Conservation (phyloP, 108 stramenopile species). For the Nitzschia inconspicua region DNA sequence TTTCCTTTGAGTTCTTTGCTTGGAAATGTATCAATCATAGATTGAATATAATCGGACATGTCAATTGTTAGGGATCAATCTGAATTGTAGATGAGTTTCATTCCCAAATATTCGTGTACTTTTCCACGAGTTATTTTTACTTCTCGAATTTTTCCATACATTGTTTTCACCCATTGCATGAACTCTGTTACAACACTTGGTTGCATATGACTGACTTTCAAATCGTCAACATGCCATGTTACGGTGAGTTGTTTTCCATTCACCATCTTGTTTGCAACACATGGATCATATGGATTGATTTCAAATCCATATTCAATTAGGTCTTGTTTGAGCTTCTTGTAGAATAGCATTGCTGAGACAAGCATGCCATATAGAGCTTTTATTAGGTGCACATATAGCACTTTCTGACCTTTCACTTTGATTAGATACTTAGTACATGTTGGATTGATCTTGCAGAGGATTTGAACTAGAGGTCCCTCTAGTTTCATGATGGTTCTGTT, state of each 20-base stretch:
- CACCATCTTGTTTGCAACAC: conserved; percentile 35
- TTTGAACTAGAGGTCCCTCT: conserved; percentile 13
- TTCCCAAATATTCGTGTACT: conserved; percentile 34
- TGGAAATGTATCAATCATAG: no score
- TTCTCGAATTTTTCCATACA: no score
- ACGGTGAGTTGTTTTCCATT: conserved; percentile 34
- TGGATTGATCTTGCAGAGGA: conserved; percentile 21
- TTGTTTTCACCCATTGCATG: no score
- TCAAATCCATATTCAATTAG: conserved; percentile 18
- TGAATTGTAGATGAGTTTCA: no score
- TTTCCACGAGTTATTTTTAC: conserved; percentile 6
- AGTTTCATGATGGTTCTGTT: conserved; percentile 15
- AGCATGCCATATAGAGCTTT: conserved; percentile 44
- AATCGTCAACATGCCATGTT: conserved; percentile 34
- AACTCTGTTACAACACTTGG: conserved; percentile 1
- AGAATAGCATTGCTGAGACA: conserved; percentile 28
- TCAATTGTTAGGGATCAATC: no score
- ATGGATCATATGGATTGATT: conserved; percentile 42
- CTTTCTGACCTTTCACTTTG: conserved; percentile 19
- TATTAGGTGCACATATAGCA: no score
- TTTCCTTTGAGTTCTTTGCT: no score
- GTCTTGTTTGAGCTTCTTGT: neutral
- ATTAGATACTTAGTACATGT: conserved; percentile 11
- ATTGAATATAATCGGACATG: no score
- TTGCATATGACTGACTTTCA: conserved; percentile 18